These are phyloP conservation scores for Leishmania tarentolae DNA, from an alignment of 208 protist genomes.

Conservation along the genomic window DNA sequence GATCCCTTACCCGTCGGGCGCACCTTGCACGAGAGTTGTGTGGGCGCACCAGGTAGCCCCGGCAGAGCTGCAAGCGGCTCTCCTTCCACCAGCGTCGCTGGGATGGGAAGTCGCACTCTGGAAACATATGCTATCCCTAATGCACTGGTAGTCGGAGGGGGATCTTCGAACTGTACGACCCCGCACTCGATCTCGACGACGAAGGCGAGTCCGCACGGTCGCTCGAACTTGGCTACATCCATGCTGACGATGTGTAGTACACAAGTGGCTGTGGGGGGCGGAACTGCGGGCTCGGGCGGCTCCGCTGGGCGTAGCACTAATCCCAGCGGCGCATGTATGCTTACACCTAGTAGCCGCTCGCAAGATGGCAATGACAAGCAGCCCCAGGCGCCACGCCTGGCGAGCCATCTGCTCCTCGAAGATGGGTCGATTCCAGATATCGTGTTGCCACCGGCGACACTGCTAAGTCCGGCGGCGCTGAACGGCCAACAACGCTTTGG, in stretches of 20 bases:
- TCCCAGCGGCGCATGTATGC: neutral
- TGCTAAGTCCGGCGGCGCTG: constrained; percentile 24
- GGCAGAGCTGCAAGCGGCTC: neutral
- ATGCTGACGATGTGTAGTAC: neutral
- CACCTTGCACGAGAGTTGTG: neutral
- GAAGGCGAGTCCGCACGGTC: constrained; percentile 4
- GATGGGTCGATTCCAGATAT: constrained; percentile 1
- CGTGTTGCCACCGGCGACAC: neutral
- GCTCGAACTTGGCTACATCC: constrained; percentile 2
- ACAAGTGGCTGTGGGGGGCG: neutral
- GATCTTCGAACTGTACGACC: constrained; percentile 3
- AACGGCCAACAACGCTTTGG: constrained; percentile 5
- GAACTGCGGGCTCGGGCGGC: neutral
- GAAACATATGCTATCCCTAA: constrained; percentile 13
- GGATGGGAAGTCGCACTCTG: constrained; percentile 1
- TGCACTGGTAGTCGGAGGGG: constrained; percentile 3
- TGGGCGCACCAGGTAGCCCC: neutral
- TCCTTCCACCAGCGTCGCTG: neutral
- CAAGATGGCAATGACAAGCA: neutral
- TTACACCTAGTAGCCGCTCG: neutral
- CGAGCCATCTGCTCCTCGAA: constrained; percentile 32
- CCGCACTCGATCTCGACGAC: constrained; percentile 6
- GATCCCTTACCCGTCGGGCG: neutral
- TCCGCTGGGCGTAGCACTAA: neutral
- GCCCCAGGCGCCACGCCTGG: constrained; percentile 20